Conservation (phyloP, 2,329 filamentous ascomycete species). For the Knufia fluminis region DNA sequence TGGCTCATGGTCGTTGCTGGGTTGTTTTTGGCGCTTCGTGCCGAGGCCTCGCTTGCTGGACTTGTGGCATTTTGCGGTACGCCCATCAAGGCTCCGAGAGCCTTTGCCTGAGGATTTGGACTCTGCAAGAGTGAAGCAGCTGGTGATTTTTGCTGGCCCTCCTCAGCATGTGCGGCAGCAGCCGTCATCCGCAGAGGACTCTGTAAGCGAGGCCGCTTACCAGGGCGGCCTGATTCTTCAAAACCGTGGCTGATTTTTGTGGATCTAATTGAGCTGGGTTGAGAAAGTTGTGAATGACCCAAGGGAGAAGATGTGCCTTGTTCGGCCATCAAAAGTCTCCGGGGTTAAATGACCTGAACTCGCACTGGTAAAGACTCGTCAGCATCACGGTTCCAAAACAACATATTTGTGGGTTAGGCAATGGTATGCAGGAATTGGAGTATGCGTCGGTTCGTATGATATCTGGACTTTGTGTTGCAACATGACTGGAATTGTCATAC, state of each 20-base stretch:
- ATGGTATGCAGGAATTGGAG: background rate
- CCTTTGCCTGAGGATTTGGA: conserved; percentile 34
- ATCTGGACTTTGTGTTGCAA: background rate
- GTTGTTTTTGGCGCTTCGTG: conserved; percentile 26
- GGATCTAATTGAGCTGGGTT: background rate
- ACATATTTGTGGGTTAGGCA: background rate
- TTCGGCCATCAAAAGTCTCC: conserved; percentile 7
- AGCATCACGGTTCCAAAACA: background rate
- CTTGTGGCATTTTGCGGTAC: conserved; percentile 28
- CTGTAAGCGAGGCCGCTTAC: conserved; percentile 29
- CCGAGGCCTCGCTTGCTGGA: conserved; percentile 14
- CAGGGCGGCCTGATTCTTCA: conserved; percentile 26
- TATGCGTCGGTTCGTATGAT: background rate
- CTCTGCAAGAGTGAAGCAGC: conserved; percentile 11
- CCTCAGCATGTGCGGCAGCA: conserved; percentile 50
- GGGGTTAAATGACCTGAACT: background rate
- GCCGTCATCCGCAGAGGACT: conserved; percentile 34
- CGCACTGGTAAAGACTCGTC: background rate
- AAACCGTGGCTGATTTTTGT: background rate
- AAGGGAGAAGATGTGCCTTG: background rate
- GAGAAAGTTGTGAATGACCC: background rate
- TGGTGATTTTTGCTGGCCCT: conserved; percentile 25
- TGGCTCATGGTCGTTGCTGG: conserved; percentile 39
- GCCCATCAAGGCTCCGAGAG: conserved; percentile 29
- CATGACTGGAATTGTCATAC: background rate